phyloP scores from a whole-genome alignment of 2,329 filamentous ascomycete genomes.

The Exophiala viscosa region DNA sequence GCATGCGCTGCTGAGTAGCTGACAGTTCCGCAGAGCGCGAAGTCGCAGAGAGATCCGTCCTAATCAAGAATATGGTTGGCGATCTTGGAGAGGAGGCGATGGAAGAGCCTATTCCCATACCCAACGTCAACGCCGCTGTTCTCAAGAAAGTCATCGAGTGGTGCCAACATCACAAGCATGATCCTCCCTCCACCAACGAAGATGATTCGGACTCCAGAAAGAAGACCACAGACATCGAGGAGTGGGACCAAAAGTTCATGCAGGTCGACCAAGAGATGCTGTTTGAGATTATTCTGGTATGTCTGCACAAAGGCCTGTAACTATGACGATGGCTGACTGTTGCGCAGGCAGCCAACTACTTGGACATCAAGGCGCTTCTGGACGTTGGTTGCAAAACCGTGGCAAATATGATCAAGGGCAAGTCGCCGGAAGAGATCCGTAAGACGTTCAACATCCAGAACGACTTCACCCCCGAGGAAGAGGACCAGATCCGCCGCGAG shows the following conservation, averaged over 20 bases:
- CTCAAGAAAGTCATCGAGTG: slow-evolving; percentile 96
- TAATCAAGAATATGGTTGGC: slow-evolving; percentile 98
- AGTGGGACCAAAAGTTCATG: slow-evolving; percentile 99
- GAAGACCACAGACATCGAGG: slow-evolving; percentile 98
- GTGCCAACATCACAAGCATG: slow-evolving; percentile 91
- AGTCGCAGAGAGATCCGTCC: slow-evolving; percentile 84
- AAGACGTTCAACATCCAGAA: slow-evolving; percentile 99
- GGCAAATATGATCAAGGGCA: slow-evolving; percentile 99
- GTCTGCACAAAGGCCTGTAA: not conserved
- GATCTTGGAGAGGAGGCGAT: slow-evolving; percentile 68
- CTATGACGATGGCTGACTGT: too few species aligned
- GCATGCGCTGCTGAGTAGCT: slow-evolving; percentile 5
- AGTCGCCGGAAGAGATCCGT: slow-evolving; percentile 97
- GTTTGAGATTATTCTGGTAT: slow-evolving; percentile 86
- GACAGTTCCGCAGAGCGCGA: slow-evolving; percentile 59
- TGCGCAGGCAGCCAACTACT: slow-evolving; percentile 77
- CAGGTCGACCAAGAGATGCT: slow-evolving; percentile 99
- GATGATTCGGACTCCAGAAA: slow-evolving; percentile 92
- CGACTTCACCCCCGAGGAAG: slow-evolving; percentile 97
- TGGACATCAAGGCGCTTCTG: slow-evolving; percentile 96
- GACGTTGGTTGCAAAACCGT: slow-evolving; percentile 99
- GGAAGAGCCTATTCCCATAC: slow-evolving; percentile 77
- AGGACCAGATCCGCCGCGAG: slow-evolving; percentile 92
- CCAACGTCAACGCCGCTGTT: slow-evolving; percentile 86
- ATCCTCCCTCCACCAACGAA: slow-evolving; percentile 75